These are phyloP conservation scores for Deuterostichococcus epilithicus DNA, from an alignment of 139 green algal genomes.

Conservation along the genomic window DNA sequence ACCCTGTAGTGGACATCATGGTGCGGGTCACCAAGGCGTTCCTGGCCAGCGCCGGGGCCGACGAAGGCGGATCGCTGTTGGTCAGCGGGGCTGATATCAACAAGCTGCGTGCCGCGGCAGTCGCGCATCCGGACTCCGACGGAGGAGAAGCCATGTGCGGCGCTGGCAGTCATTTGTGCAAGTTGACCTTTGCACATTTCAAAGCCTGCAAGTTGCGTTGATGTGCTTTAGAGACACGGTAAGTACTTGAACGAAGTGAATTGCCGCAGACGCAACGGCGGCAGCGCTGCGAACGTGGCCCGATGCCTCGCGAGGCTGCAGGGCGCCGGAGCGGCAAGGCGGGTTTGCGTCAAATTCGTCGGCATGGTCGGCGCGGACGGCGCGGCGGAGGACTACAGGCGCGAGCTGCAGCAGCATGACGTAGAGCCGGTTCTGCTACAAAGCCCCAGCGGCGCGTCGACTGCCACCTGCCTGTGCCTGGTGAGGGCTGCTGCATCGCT, in stretches of 20 bases:
- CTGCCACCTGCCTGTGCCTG: constrained; percentile 63
- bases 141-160: neutral
- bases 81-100: neutral
- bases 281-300: constrained; percentile 76
- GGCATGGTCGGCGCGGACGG: constrained; percentile 71
- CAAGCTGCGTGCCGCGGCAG: neutral
- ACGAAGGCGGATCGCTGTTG: neutral
- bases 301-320: constrained; percentile 35
- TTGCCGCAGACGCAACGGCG: constrained; percentile 42
- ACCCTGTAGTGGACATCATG: neutral
- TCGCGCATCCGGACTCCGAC: neutral
- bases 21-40: neutral
- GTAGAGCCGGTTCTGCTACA: constrained; percentile 57
- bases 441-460: constrained; percentile 24
- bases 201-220: neutral
- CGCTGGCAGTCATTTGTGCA: neutral
- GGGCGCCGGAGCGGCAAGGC: neutral
- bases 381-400: constrained; percentile 44
- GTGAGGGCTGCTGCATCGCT: constrained; percentile 20
- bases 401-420: constrained; percentile 36
- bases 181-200: too few relatives aligned
- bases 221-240: too few relatives aligned
- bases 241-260: too few relatives aligned
- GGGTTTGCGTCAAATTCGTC: constrained; percentile 33
- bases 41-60: neutral